Evolutionary conservation across 1,139 yeast species (phyloP).

Genomic region (Geotrichum candidum): DNA sequence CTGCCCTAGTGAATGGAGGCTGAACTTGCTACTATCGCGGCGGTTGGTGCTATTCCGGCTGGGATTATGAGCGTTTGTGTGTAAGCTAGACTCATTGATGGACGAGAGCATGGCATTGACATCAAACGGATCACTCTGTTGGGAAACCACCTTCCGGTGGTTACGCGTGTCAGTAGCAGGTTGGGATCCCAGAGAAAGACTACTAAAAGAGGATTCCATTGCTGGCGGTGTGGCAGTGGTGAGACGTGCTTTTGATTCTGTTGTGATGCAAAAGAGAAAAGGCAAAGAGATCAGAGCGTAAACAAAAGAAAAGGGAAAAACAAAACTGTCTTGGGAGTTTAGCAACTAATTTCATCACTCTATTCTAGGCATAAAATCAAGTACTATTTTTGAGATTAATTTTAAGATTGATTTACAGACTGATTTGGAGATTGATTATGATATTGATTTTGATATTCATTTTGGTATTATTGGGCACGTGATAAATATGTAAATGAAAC

Average conservation of each 20-base stretch:
- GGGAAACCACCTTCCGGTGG: background rate
- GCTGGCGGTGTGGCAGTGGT: background rate
- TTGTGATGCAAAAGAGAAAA: background rate
- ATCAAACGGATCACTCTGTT: slow-evolving; percentile 11
- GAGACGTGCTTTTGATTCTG: background rate
- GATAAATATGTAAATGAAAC: background rate
- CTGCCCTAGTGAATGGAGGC: background rate
- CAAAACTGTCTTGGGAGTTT: background rate
- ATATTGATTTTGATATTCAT: background rate
- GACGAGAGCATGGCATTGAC: slow-evolving; percentile 10
- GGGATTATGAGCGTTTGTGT: background rate
- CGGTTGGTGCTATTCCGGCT: background rate
- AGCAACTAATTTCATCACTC: background rate
- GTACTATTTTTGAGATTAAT: background rate
- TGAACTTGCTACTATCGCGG: background rate
- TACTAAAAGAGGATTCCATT: background rate
- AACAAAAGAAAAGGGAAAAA: background rate
- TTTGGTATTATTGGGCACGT: background rate
- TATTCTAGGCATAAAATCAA: background rate
- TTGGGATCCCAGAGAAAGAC: background rate
- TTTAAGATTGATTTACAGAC: background rate
- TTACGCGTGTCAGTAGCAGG: background rate
- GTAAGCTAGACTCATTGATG: background rate
- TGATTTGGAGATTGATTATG: too few relatives aligned
- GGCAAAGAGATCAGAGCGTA: background rate